Base-by-base conservation (phyloP, 2,329 filamentous ascomycete species). In the Tolypocladium sp. region DNA sequence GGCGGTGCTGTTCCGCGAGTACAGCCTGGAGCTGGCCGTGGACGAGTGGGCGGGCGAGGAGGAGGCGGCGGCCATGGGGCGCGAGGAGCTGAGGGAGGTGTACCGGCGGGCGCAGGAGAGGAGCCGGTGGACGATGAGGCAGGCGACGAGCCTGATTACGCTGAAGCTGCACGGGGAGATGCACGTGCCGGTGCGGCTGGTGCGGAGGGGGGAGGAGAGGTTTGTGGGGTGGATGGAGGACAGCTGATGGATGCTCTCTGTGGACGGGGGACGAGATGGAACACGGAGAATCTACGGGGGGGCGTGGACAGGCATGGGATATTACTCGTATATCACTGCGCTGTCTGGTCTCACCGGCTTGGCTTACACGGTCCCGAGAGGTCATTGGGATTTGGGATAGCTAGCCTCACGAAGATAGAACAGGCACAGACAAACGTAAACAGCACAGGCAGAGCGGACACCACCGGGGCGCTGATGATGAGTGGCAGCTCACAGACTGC, bases 21-120 rank as follows among this genome's bases (percentile, higher is more conserved):
- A 88, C 68, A 88, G 82, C 67, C 76, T 92, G 6, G 89, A 92
- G 75, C 77, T 92, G 59, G 87, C 84, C 2, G 85, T 90, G 10
- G 82, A 85, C 58, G 79, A 82, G 60, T 84, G 79, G 76, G 79
- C 77, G 40, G 76, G 63, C 35, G 81, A 82, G 62, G 78, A 78
- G 63, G 72, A 78, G 66, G 79, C 78, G 69, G 74, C 74, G 46
- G 73, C 70, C 56, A 56, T 56, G 54, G 38, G 25, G 6, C 46
- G 52, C 25, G 42, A 10, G 1, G 54, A 52, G 37, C 37, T 22
- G 53, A 13, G 54, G 20, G 37, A 37, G 1, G 64, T 89, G 20
- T 92, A 90, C 75, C 71, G 73, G 61, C 82, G 80, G 71, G 88
- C 88, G 41, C 81, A 83, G 65, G 71, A 76, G 30, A 78, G 78